phyloP scores from a whole-genome alignment of 2,329 filamentous ascomycete species.

The Hirsutella thompsonii region DNA sequence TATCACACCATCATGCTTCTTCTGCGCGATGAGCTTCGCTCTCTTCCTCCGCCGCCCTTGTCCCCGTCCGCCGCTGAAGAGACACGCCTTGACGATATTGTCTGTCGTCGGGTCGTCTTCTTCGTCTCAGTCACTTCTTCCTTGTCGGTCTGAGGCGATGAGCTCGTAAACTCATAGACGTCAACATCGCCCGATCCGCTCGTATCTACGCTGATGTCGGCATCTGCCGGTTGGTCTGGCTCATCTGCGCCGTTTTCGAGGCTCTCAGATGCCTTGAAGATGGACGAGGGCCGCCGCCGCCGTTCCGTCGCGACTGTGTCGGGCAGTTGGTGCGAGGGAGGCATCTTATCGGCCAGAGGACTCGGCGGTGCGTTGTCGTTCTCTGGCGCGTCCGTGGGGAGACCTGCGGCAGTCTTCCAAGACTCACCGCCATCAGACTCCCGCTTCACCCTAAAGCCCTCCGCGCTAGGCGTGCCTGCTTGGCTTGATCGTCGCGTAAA shows the following conservation, averaged over 20 bases:
- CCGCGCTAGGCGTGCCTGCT: constrained; percentile 13
- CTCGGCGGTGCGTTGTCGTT: constrained; percentile 19
- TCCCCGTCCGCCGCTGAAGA: constrained; percentile 26
- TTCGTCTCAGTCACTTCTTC: constrained; percentile 14
- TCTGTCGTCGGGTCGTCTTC: constrained; percentile 16
- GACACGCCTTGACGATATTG: constrained; percentile 22
- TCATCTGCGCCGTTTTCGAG: constrained; percentile 3
- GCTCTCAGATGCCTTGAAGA: constrained; percentile 5
- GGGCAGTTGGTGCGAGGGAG: constrained; percentile 14
- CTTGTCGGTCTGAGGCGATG: constrained; percentile 26
- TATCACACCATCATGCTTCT: constrained; percentile 48
- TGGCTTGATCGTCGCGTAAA: constrained; percentile 29
- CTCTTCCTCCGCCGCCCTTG: constrained; percentile 14
- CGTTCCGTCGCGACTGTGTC: constrained; percentile 23
- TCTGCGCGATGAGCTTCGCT: constrained; percentile 27
- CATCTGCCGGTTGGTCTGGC: constrained; percentile 5
- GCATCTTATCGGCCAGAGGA: constrained; percentile 27
- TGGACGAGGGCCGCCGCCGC: constrained; percentile 26
- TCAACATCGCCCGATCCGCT: constrained; percentile 23
- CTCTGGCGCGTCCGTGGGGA: constrained; percentile 4
- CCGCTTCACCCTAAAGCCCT: constrained; percentile 17
- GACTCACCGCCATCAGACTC: constrained; percentile 17
- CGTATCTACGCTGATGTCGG: constrained; percentile 7
- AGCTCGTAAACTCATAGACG: constrained; percentile 41
- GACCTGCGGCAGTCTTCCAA: constrained; percentile 13